Evolutionary conservation across 192 early-diverging fungal species (phyloP).

Genomic region (Gamsiella multidivaricata): DNA sequence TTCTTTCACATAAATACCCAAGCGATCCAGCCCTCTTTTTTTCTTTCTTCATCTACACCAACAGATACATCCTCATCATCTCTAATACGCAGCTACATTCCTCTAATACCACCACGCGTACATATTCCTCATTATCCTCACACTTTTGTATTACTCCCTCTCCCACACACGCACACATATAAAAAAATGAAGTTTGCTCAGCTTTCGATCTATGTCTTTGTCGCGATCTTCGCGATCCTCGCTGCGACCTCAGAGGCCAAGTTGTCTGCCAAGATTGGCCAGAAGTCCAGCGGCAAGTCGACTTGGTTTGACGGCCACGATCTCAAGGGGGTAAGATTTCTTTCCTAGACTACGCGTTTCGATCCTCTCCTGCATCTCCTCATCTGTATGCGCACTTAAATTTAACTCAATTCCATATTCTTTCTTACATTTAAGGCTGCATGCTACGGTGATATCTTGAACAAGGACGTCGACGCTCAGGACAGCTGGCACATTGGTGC

Average conservation of each 20-base stretch:
- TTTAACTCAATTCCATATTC: background rate
- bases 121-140: background rate
- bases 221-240: slow-evolving; percentile 12
- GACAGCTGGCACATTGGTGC: slow-evolving; percentile 48
- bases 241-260: slow-evolving; percentile 10
- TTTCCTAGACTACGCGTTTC: background rate
- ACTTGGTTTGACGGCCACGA: slow-evolving; percentile 45
- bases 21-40: background rate
- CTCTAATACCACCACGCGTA: background rate
- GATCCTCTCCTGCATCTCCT: too few species aligned
- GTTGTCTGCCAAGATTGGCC: slow-evolving; percentile 8
- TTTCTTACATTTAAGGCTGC: slow-evolving; percentile 5
- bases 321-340: slow-evolving; percentile 23
- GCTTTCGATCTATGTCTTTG: slow-evolving; percentile 15
- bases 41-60: background rate
- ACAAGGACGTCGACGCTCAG: slow-evolving; percentile 26
- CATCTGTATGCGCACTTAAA: too few species aligned
- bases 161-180: background rate
- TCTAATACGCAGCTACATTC: too few species aligned
- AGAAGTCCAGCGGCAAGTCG: slow-evolving; percentile 14
- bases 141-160: background rate
- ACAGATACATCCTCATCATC: too few species aligned
- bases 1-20: background rate
- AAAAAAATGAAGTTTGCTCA: slow-evolving; percentile 21
- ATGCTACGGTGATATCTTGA: slow-evolving; percentile 37